phyloP scores from a whole-genome alignment of 257 asterid species.

The Rhazya stricta region DNA sequence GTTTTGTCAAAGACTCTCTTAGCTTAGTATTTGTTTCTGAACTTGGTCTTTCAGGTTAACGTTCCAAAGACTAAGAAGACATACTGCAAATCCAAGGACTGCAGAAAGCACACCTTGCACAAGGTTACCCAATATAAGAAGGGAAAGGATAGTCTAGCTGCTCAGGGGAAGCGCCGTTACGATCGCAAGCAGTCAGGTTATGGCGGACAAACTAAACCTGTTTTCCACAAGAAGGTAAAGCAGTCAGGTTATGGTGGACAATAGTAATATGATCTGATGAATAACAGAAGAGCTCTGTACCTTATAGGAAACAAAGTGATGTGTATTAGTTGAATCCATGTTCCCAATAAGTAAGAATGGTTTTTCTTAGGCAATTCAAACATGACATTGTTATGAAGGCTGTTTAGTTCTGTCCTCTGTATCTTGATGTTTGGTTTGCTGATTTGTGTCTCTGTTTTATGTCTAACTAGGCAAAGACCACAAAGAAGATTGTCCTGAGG shows the following conservation, averaged over 20 bases:
- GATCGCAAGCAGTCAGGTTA: slow-evolving; percentile 84
- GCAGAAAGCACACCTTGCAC: slow-evolving; percentile 74
- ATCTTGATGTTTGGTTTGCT: not conserved
- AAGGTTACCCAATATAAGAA: slow-evolving; percentile 81
- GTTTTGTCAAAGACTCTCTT: not conserved
- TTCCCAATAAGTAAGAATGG: no score
- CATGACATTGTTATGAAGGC: not conserved
- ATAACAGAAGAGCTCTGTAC: not conserved
- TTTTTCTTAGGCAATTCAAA: not conserved
- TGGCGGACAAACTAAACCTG: slow-evolving; percentile 88
- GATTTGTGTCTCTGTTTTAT: not conserved
- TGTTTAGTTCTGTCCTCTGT: not conserved
- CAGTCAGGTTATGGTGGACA: no score
- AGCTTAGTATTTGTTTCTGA: not conserved
- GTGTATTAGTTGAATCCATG: no score
- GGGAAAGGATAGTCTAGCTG: slow-evolving; percentile 70
- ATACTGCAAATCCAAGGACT: slow-evolving; percentile 73
- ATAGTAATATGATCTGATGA: no score
- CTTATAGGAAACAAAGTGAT: not conserved
- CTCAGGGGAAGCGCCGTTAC: slow-evolving; percentile 74
- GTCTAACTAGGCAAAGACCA: slow-evolving; percentile 51
- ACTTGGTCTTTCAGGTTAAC: slow-evolving; percentile 44
- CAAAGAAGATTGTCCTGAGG: slow-evolving; percentile 72
- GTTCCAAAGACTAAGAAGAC: slow-evolving; percentile 82
- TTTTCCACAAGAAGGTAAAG: slow-evolving; percentile 79